These are phyloP conservation scores for Carex sylvatica DNA, from an alignment of 202 grass and related monocot species.

Conservation along the genomic window DNA sequence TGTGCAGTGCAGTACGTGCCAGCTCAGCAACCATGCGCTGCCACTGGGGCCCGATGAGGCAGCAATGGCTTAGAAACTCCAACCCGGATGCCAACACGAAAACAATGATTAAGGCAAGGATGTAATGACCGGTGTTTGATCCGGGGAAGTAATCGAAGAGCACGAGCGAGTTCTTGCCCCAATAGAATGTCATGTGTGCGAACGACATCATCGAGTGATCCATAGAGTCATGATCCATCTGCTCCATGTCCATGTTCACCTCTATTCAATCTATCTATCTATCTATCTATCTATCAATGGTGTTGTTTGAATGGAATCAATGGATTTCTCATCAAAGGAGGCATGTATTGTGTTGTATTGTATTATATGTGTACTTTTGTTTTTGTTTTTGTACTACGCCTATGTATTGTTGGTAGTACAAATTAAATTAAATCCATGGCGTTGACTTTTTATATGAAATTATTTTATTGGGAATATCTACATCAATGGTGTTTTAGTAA, in stretches of 20 bases:
- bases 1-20: conserved; percentile 32
- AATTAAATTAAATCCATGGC: no score
- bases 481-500: no score
- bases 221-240: not conserved
- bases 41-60: not conserved
- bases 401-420: no score
- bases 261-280: not conserved
- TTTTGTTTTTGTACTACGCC: no score
- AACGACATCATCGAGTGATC: conserved; percentile 29
- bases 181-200: conserved; percentile 80
- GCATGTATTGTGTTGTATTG: no score
- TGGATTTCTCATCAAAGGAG: no score
- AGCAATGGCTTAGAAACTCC: conserved; percentile 42
- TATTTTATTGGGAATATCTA: no score
- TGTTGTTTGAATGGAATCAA: no score
- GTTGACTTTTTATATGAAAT: no score
- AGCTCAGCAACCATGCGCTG: not conserved
- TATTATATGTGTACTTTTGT: no score
- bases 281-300: not conserved
- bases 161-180: conserved; percentile 66
- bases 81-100: conserved; percentile 39
- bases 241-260: not conserved
- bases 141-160: conserved; percentile 76
- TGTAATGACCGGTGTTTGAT: conserved; percentile 60
- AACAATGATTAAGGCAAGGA: conserved; percentile 53